A percentile compares a stretch with the other conserved stretches of the same genome.
Evolutionary conservation across 208 protist species (phyloP).

Genomic region (Trypanosoma melophagium): DNA sequence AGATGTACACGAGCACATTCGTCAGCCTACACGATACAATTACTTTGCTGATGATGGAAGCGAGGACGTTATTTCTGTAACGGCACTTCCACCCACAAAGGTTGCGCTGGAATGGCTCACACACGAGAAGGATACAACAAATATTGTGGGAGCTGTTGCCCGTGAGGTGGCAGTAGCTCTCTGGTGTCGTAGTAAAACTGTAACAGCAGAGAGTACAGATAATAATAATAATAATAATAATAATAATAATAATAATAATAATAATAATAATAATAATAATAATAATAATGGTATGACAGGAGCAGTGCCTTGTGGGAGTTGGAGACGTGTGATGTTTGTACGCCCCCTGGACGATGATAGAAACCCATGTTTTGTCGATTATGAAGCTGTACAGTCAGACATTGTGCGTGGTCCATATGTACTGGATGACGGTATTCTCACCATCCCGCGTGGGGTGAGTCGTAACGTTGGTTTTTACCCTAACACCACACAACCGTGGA

Average conservation of each 20-base stretch:
- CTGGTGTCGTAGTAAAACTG: slow-evolving; percentile 31
- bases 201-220: background rate
- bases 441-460: slow-evolving; percentile 46
- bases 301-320: slow-evolving; percentile 49
- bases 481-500: slow-evolving; percentile 67
- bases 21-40: slow-evolving; percentile 40
- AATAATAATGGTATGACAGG: background rate
- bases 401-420: slow-evolving; percentile 59
- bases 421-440: slow-evolving; percentile 52
- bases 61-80: slow-evolving; percentile 51
- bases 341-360: slow-evolving; percentile 61
- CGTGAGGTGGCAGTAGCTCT: slow-evolving; percentile 54
- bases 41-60: slow-evolving; percentile 72
- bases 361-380: slow-evolving; percentile 67
- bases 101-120: slow-evolving; percentile 53
- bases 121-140: slow-evolving; percentile 38
- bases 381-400: slow-evolving; percentile 37
- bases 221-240: slow-evolving; percentile 13
- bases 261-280: slow-evolving; percentile 4
- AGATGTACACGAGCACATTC: slow-evolving; percentile 40
- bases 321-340: slow-evolving; percentile 68
- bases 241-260: slow-evolving; percentile 3
- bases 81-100: slow-evolving; percentile 58
- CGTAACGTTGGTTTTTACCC: slow-evolving; percentile 33
- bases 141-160: slow-evolving; percentile 60